These are phyloP conservation scores for Letharia lupina DNA, from an alignment of 495 filamentous ascomycete species.

Conservation along the genomic window DNA sequence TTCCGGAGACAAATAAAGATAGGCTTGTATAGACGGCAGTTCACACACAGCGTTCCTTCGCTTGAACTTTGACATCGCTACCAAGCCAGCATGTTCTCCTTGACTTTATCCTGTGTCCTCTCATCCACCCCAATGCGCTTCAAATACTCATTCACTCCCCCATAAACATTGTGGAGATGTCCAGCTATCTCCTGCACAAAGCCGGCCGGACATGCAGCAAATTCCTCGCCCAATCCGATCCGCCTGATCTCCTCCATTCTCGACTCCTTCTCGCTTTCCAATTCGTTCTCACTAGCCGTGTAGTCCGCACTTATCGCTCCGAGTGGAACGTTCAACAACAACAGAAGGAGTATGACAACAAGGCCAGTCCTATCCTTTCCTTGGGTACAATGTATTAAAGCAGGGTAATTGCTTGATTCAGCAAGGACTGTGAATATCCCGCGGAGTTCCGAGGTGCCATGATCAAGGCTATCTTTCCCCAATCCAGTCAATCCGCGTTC, in stretches of 20 bases:
- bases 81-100: slow-evolving; percentile 14
- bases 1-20: not conserved
- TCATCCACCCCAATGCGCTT: slow-evolving; percentile 45
- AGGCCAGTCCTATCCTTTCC: slow-evolving; percentile 83
- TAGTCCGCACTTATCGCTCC: slow-evolving; percentile 61
- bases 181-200: slow-evolving; percentile 43
- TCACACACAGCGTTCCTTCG: not conserved
- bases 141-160: slow-evolving; percentile 56
- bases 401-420: slow-evolving; percentile 43
- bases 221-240: slow-evolving; percentile 61
- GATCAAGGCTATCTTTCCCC: slow-evolving; percentile 54
- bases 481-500: slow-evolving; percentile 59
- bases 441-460: slow-evolving; percentile 53
- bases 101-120: slow-evolving; percentile 33
- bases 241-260: slow-evolving; percentile 58
- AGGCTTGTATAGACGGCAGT: not conserved
- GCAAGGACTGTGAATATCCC: slow-evolving; percentile 46
- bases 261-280: slow-evolving; percentile 50
- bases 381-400: slow-evolving; percentile 74
- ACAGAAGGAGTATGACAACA: slow-evolving; percentile 55
- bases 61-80: not conserved
- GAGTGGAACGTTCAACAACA: slow-evolving; percentile 44
- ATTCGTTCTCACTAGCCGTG: slow-evolving; percentile 50
- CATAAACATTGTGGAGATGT: slow-evolving; percentile 49
- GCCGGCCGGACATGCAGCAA: slow-evolving; percentile 51